A percentile compares a stretch with the other conserved stretches of the same genome.
Conservation (phyloP, 1,284 basidiomycete species). For the Athelia sp. region DNA sequence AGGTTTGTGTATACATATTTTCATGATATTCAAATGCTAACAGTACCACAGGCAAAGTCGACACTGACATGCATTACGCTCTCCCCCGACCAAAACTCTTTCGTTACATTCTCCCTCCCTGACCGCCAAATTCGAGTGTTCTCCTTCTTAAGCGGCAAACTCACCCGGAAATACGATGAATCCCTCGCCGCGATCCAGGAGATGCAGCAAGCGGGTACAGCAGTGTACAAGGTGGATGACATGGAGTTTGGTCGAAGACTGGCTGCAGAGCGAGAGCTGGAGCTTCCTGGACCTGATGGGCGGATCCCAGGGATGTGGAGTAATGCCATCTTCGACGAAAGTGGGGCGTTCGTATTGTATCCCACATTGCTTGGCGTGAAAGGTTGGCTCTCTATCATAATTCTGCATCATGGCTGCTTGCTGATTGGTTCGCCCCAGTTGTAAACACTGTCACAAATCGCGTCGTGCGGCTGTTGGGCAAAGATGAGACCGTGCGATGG, state of each 20-base stretch:
- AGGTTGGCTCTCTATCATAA: constrained; percentile 41
- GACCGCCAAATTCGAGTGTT: constrained; percentile 94
- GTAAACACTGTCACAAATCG: constrained; percentile 94
- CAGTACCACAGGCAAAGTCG: constrained; percentile 69
- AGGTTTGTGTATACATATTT: constrained; percentile 44
- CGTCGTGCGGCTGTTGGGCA: constrained; percentile 86
- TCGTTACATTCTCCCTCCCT: constrained; percentile 88
- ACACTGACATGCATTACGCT: constrained; percentile 88
- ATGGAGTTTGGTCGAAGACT: constrained; percentile 99
- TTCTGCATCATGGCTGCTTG: neutral
- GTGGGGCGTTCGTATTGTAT: constrained; percentile 90
- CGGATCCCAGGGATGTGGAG: constrained; percentile 68
- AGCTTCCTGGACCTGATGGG: constrained; percentile 71
- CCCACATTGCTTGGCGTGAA: constrained; percentile 94
- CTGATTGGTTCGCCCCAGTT: constrained; percentile 44
- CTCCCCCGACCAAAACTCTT: constrained; percentile 83
- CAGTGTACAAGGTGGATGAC: constrained; percentile 89
- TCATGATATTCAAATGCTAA: neutral
- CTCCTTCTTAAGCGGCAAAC: constrained; percentile 85
- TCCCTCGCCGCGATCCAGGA: constrained; percentile 89
- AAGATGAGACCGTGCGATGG: constrained; percentile 92
- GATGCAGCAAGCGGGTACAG: constrained; percentile 94
- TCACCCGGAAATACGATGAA: constrained; percentile 93
- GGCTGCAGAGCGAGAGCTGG: constrained; percentile 89
- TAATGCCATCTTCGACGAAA: constrained; percentile 95